Conservation (phyloP, 2,329 filamentous ascomycete species). For the Coleophoma cylindrospora region DNA sequence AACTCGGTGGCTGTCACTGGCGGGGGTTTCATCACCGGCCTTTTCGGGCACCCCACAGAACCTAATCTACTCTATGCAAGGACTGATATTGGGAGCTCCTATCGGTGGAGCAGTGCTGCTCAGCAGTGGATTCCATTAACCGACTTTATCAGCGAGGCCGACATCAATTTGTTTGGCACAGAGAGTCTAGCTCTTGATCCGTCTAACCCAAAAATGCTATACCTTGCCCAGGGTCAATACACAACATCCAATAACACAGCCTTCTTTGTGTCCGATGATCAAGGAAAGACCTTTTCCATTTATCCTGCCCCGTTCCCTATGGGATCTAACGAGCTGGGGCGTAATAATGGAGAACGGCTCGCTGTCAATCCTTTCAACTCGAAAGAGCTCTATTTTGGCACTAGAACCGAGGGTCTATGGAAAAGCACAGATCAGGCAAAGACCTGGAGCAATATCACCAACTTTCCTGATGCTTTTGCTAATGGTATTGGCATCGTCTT, state of each 20-base stretch:
- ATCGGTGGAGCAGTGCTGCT: slow-evolving; percentile 5
- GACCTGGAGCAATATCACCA: slow-evolving; percentile 10
- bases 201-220: slow-evolving; percentile 6
- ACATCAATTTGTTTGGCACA: slow-evolving; percentile 9
- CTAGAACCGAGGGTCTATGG: slow-evolving; percentile 9
- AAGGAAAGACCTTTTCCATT: slow-evolving; percentile 8
- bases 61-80: slow-evolving; percentile 8
- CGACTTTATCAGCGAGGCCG: slow-evolving; percentile 8
- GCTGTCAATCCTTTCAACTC: slow-evolving; percentile 10
- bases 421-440: slow-evolving; percentile 9
- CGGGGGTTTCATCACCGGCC: slow-evolving; percentile 9
- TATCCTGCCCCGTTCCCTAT: slow-evolving; percentile 11
- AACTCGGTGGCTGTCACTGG: slow-evolving; percentile 9
- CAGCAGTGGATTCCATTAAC: slow-evolving; percentile 10
- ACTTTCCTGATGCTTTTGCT: slow-evolving; percentile 8
- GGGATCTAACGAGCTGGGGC: slow-evolving; percentile 9
- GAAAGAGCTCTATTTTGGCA: slow-evolving; percentile 10
- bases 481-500: slow-evolving; percentile 9
- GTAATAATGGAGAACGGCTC: slow-evolving; percentile 10
- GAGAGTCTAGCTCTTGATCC: slow-evolving; percentile 10
- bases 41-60: slow-evolving; percentile 9
- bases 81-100: slow-evolving; percentile 10
- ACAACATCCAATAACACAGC: slow-evolving; percentile 4
- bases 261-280: slow-evolving; percentile 10
- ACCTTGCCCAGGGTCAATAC: slow-evolving; percentile 10